Conservation (phyloP, 1,284 basidiomycete species). For the Boletus sp. region DNA sequence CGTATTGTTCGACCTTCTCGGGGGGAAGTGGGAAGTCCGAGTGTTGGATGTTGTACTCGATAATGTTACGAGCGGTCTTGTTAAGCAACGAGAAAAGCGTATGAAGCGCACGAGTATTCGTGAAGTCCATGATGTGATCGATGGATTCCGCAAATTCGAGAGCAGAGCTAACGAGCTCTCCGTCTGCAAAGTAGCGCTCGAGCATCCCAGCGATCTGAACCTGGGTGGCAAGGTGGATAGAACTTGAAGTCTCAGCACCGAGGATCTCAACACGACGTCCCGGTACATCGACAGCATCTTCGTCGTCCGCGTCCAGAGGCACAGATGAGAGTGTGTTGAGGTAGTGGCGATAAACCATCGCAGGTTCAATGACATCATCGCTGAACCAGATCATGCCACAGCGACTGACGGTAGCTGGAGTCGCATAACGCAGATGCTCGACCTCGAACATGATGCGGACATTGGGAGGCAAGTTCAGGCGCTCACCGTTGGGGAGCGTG, state of each 20-base stretch:
- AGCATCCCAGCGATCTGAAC: conserved; percentile 75
- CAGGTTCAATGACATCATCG: conserved; percentile 87
- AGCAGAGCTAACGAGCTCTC: conserved; percentile 78
- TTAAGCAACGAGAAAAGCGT: conserved; percentile 97
- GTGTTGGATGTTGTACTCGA: conserved; percentile 95
- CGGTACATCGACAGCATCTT: conserved; percentile 65
- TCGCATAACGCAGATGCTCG: conserved; percentile 96
- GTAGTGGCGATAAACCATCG: conserved; percentile 92
- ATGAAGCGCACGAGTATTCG: conserved; percentile 83
- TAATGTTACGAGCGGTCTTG: conserved; percentile 90
- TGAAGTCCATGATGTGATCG: conserved; percentile 99
- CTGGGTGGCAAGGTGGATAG: conserved; percentile 74
- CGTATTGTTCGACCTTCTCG: conserved; percentile 88
- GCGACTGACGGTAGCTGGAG: conserved; percentile 97
- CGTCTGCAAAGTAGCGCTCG: conserved; percentile 78
- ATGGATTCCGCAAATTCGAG: conserved; percentile 77
- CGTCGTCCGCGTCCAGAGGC: conserved; percentile 89
- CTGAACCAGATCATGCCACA: conserved; percentile 99
- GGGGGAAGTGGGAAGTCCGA: conserved; percentile 87
- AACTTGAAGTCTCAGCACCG: conserved; percentile 48
- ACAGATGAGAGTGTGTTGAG: conserved; percentile 73
- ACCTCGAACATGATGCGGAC: conserved; percentile 99
- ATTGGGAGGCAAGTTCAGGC: conserved; percentile 93
- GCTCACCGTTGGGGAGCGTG: conserved; percentile 97
- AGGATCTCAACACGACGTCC: conserved; percentile 57